These are phyloP conservation scores for Pezicula radicicola DNA, from an alignment of 2,329 filamentous ascomycete genomes.

Conservation along the genomic window DNA sequence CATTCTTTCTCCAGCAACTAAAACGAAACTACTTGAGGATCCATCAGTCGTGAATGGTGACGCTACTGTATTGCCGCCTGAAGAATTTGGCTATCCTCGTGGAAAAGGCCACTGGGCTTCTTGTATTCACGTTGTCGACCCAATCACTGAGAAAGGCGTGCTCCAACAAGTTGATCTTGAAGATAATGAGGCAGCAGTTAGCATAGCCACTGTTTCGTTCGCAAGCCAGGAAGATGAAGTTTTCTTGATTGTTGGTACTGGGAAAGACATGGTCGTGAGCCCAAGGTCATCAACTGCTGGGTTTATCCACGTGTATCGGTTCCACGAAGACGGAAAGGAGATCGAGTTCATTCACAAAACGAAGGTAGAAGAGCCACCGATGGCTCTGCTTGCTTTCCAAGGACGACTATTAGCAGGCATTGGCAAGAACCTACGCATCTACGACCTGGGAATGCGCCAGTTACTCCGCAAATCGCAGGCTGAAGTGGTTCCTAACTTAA, in stretches of 20 bases:
- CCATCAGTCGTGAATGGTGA: conserved; percentile 70
- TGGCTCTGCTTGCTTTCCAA: conserved; percentile 90
- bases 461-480: conserved; percentile 89
- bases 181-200: conserved; percentile 89
- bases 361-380: conserved; percentile 82
- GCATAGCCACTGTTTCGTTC: conserved; percentile 80
- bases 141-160: conserved; percentile 69
- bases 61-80: conserved; percentile 65
- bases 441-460: conserved; percentile 90
- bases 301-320: conserved; percentile 89
- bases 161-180: conserved; percentile 77
- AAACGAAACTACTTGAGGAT: conserved; percentile 71
- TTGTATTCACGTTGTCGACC: conserved; percentile 90
- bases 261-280: conserved; percentile 80
- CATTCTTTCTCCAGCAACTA: conserved; percentile 76
- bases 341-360: conserved; percentile 97
- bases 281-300: conserved; percentile 75
- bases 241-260: conserved; percentile 92
- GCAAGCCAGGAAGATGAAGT: conserved; percentile 83
- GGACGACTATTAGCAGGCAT: conserved; percentile 85
- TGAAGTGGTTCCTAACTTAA: conserved; percentile 74
- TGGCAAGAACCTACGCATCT: conserved; percentile 78
- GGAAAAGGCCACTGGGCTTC: conserved; percentile 90
- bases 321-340: conserved; percentile 81
- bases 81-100: conserved; percentile 86